Base-by-base conservation (phyloP, 2,329 filamentous ascomycete genomes). In the Colletotrichum neosansevieriae region DNA sequence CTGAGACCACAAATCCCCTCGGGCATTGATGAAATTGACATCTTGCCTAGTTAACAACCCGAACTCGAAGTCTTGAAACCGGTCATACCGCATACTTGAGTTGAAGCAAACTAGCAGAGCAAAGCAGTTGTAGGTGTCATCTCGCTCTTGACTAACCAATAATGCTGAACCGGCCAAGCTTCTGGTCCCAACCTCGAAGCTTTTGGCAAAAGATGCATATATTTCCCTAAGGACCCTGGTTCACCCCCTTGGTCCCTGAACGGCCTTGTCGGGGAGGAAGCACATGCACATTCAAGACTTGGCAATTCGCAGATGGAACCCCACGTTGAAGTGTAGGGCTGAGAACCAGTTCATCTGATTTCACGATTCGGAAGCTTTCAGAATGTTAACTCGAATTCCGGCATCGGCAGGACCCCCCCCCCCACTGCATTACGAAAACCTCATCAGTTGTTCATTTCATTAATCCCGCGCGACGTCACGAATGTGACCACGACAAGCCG, bases 401-500 rank as follows among this genome's bases (percentile, higher is more conserved):
- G 34, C 1, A 24, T 17, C 13, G 19, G 17, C 7, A 42, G 17
- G 12, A 40, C 2, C 6, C 29, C 29, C 29, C 29, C 44, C 58
- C 15, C 40, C 49, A 49, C 47, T 17, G 61, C 32, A 21, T 56
- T 53, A 29, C 40, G 60, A 54, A 68, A 64, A 50, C 12, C 40
- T 56, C 34, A 50, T 56, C 53, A 59, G n/a, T 38, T n/a, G 12
- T 19, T 67, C 64, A 51, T 63, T 63, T 67, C 19, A 50, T 29
- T 65, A 56, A 65, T 68, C 29, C 45, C 65, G 53, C 65, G 58
- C 40, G 50, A 64, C 61, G 47, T 59, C 54, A 64, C 40, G 5
- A 56, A 65, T 65, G 61, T 44, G 36, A 59, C 49, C 32, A 38
- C 47, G 49, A 47, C 32, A 29, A 49, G 65, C 38, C 36, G 34